phyloP scores from a whole-genome alignment of 805 yeast species.

The Metschnikowia dekortorum region DNA sequence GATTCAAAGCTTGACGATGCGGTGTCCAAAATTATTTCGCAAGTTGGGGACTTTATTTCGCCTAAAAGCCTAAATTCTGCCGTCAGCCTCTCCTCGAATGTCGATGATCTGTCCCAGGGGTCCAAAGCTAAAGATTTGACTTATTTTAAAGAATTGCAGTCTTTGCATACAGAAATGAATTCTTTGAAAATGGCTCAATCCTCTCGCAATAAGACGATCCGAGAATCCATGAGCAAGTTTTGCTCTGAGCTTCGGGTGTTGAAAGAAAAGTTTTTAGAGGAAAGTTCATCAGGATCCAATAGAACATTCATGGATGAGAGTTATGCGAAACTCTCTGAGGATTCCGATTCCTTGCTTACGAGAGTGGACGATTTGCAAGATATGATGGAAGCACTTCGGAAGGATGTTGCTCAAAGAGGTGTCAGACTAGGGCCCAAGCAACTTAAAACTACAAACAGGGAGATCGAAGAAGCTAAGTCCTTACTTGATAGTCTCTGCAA shows the following conservation, averaged over 20 bases:
- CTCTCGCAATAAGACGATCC: slow-evolving; percentile 39
- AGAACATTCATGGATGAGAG: slow-evolving; percentile 71
- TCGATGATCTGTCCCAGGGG: neutral
- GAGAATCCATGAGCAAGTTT: slow-evolving; percentile 41
- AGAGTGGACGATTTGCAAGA: slow-evolving; percentile 91
- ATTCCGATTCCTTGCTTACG: slow-evolving; percentile 69
- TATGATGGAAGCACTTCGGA: slow-evolving; percentile 78
- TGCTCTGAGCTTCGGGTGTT: slow-evolving; percentile 47
- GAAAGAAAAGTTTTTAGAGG: slow-evolving; percentile 42
- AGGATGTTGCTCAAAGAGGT: slow-evolving; percentile 90
- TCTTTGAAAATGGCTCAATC: slow-evolving; percentile 54
- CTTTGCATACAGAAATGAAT: slow-evolving; percentile 55
- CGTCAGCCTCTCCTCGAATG: neutral
- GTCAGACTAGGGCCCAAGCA: slow-evolving; percentile 77
- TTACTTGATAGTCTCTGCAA: slow-evolving; percentile 52
- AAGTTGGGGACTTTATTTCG: slow-evolving; percentile 9
- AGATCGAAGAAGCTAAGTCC: slow-evolving; percentile 53
- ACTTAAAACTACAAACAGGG: slow-evolving; percentile 58
- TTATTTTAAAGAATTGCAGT: slow-evolving; percentile 17
- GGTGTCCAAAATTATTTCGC: slow-evolving; percentile 7
- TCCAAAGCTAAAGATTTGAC: slow-evolving; percentile 11
- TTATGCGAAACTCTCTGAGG: slow-evolving; percentile 65
- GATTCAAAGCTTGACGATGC: slow-evolving; percentile 8
- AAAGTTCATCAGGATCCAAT: slow-evolving; percentile 30
- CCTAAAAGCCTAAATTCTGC: neutral